A percentile compares a stretch with the other conserved stretches of the same genome.
Conservation (phyloP, 2,329 filamentous ascomycete genomes). For the Magnaporthiopsis rhizophila region DNA sequence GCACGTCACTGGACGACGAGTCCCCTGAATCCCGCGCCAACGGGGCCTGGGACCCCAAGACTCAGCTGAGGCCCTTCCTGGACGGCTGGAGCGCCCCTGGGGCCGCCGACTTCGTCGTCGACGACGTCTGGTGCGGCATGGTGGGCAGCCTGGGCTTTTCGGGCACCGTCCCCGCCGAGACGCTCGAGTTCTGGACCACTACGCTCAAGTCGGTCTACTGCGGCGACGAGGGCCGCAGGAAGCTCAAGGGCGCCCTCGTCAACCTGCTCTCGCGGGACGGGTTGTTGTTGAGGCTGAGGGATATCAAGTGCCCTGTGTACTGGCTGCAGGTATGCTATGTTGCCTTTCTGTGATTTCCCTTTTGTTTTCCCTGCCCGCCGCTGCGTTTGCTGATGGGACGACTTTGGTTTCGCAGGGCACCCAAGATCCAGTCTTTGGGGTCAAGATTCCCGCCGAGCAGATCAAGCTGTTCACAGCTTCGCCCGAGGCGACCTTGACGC, state of each 20-base stretch:
- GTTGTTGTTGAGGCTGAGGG: constrained; percentile 33
- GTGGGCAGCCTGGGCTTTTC: constrained; percentile 38
- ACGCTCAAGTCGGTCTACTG: constrained; percentile 37
- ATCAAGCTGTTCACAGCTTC: constrained; percentile 42
- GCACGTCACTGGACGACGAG: constrained; percentile 43
- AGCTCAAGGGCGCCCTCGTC: constrained; percentile 36
- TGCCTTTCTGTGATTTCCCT: not conserved
- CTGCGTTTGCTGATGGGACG: too few species aligned
- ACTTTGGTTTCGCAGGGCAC: constrained; percentile 27
- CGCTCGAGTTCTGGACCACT: constrained; percentile 35
- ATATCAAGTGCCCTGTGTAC: constrained; percentile 42
- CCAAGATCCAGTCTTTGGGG: constrained; percentile 35
- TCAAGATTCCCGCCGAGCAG: constrained; percentile 33
- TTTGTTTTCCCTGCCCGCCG: too few species aligned
- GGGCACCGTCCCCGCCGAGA: constrained; percentile 26
- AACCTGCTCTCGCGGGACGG: constrained; percentile 40
- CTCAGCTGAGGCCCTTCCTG: constrained; percentile 32
- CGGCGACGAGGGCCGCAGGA: constrained; percentile 41
- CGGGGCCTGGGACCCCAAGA: constrained; percentile 40
- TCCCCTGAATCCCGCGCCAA: constrained; percentile 32
- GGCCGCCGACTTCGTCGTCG: constrained; percentile 39
- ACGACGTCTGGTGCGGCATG: constrained; percentile 37
- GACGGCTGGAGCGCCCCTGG: constrained; percentile 31
- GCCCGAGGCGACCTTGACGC: constrained; percentile 32
- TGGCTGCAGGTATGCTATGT: constrained; percentile 32